Base-by-base conservation (phyloP, 345 rosid genomes). In the Isatis tinctoria region DNA sequence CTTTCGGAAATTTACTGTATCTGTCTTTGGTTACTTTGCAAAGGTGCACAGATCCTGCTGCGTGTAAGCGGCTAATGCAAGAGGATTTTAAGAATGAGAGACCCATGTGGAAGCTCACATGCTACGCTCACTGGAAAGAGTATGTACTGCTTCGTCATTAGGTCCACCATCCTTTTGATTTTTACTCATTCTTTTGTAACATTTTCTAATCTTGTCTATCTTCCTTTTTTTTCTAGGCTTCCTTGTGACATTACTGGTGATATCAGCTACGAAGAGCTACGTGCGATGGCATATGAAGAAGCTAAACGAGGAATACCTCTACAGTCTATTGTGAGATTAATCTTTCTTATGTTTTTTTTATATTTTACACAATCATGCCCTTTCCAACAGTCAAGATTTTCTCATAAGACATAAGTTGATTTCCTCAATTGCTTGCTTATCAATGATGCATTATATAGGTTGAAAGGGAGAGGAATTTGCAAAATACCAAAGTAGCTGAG, bases 51-150 rank as follows among this genome's bases (percentile, higher is more conserved):
- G 95, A 91, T 84, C 96, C 92, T 16, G 89, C 87, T 27, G 75
- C 87, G 41, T 94, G 98, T 79, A 88, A 80, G 73, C 84, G 78
- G 33, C 1, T 82, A 67, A 88, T 91, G 71, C 70, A 45, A 44
- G 93, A 94, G 51, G 98, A 94, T 83, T 86, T 83, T 78, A 83
- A 89, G 82, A 74, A 78, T 5, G 98, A 92, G 85, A 87, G 87
- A 65, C 97, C 97, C 8, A 74, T 87, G 79, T 94, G 98, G 97
- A 90, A 83, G 83, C 88, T 94, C 65, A 91, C 98, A 10, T 90
- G 98, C 78, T 94, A 94, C 56, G 79, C 85, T 52, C 98, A 94
- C 83, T 84, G 76, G 83, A 88, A 78, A 82, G 73, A 79, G 98
- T 94, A 84, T 79, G 87, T 49, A 60, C 3, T 56, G 11, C 59